These are phyloP conservation scores for Fusarium gaditjirri DNA, from an alignment of 2,329 filamentous ascomycete genomes.

Conservation along the genomic window DNA sequence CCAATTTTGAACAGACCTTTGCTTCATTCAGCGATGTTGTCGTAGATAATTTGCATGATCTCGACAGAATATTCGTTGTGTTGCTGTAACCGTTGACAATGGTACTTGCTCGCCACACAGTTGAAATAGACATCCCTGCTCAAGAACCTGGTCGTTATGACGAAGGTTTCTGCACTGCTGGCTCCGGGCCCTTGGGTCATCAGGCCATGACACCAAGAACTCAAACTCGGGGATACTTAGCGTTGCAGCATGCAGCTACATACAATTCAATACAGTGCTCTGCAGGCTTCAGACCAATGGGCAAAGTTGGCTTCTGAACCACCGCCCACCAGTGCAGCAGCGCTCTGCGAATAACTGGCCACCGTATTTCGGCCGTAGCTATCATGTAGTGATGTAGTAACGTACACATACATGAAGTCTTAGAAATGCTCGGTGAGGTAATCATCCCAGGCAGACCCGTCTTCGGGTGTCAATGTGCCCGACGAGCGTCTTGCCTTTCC, in stretches of 20 bases:
- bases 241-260: slow-evolving; percentile 39
- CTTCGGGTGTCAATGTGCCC: neutral
- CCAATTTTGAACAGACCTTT: slow-evolving; percentile 15
- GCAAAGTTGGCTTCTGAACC: slow-evolving; percentile 7
- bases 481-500: slow-evolving; percentile 31
- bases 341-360: neutral
- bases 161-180: slow-evolving; percentile 22
- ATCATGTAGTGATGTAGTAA: slow-evolving; percentile 3
- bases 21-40: slow-evolving; percentile 3
- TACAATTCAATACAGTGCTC: slow-evolving; percentile 11
- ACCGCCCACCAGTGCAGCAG: neutral
- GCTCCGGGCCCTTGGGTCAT: slow-evolving; percentile 30
- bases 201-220: slow-evolving; percentile 25
- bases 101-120: neutral
- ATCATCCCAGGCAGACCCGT: neutral
- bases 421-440: neutral
- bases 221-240: slow-evolving; percentile 41
- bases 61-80: neutral
- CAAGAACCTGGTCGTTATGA: slow-evolving; percentile 25
- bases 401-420: neutral
- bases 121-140: slow-evolving; percentile 9
- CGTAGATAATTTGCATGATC: slow-evolving; percentile 2
- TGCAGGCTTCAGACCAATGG: slow-evolving; percentile 2
- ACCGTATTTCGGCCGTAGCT: slow-evolving; percentile 23
- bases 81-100: neutral